Conservation (phyloP, 2,329 filamentous ascomycete genomes). For the Stagonosporopsis cucurbitacearum region DNA sequence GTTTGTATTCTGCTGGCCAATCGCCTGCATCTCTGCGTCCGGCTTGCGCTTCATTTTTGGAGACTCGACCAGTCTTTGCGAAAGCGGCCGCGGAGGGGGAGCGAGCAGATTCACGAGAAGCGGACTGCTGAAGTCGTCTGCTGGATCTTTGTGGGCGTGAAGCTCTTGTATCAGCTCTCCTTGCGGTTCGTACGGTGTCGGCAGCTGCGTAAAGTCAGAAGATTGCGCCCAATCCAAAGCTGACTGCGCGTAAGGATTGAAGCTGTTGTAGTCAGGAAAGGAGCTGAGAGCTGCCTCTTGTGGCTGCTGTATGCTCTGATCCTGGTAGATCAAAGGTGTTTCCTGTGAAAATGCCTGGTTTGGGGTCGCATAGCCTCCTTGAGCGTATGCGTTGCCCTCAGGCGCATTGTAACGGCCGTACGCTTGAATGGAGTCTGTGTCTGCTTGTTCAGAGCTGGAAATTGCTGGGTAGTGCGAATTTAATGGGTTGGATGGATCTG, state of each 20-base stretch:
- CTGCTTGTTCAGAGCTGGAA: conserved; percentile 45
- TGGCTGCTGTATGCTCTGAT: conserved; percentile 27
- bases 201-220: conserved; percentile 43
- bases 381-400: conserved; percentile 32
- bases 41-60: conserved; percentile 49
- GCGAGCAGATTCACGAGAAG: conserved; percentile 32
- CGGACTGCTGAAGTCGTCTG: conserved; percentile 51
- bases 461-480: conserved; percentile 40
- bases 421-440: conserved; percentile 24
- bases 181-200: conserved; percentile 53
- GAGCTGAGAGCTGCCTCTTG: conserved; percentile 21
- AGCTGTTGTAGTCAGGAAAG: conserved; percentile 28
- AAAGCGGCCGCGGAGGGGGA: conserved; percentile 34
- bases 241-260: conserved; percentile 33
- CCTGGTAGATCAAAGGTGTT: conserved; percentile 26
- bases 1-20: conserved; percentile 32
- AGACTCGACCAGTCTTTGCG: conserved; percentile 29
- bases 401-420: conserved; percentile 36
- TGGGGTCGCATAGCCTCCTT: conserved; percentile 22
- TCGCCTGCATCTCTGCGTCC: conserved; percentile 41
- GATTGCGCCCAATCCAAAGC: conserved; percentile 50
- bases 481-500: conserved; percentile 32
- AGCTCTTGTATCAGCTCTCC: conserved; percentile 53
- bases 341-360: conserved; percentile 27
- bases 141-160: conserved; percentile 33